phyloP scores from a whole-genome alignment of 2,329 filamentous ascomycete genomes.

The Leptographium flavum region DNA sequence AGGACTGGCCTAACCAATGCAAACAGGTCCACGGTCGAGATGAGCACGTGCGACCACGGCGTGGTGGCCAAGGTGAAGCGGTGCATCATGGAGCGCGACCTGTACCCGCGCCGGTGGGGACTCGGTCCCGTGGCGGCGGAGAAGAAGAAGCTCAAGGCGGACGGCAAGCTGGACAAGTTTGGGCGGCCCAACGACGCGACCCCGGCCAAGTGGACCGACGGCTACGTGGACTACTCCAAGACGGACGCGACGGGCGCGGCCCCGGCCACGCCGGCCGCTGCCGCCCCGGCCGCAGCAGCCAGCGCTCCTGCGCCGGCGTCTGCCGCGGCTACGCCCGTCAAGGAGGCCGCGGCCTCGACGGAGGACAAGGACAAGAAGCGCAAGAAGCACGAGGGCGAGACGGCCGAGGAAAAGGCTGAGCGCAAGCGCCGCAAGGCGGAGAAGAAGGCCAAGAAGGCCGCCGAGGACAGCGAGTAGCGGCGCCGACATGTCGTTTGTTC shows the following conservation, averaged over 20 bases:
- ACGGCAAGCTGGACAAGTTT: conserved; percentile 96
- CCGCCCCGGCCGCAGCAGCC: conserved; percentile 3
- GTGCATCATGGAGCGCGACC: conserved; percentile 98
- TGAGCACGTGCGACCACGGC: conserved; percentile 92
- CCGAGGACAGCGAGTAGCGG: conserved; percentile 3
- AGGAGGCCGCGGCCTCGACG: neutral
- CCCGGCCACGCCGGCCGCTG: neutral
- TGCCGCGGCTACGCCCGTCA: neutral
- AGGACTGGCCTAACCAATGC: neutral
- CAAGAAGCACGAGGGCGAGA: conserved; percentile 69
- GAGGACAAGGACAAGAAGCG: conserved; percentile 54
- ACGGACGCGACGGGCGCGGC: conserved; percentile 14
- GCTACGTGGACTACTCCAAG: conserved; percentile 81
- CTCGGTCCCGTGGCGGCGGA: conserved; percentile 83
- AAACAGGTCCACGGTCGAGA: conserved; percentile 65
- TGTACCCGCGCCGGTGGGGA: conserved; percentile 95
- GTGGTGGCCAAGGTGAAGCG: conserved; percentile 98
- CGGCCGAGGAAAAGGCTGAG: conserved; percentile 45
- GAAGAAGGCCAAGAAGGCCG: conserved; percentile 17
- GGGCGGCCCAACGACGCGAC: conserved; percentile 86
- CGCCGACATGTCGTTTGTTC: too few species aligned
- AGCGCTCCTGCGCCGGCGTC: neutral
- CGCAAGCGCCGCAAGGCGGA: conserved; percentile 19
- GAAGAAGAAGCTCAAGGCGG: conserved; percentile 99
- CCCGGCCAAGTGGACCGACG: conserved; percentile 79